A percentile compares a stretch with the other conserved stretches of the same genome.
phyloP scores from a whole-genome alignment of 345 rosid species.

The Sisymbrium irio region DNA sequence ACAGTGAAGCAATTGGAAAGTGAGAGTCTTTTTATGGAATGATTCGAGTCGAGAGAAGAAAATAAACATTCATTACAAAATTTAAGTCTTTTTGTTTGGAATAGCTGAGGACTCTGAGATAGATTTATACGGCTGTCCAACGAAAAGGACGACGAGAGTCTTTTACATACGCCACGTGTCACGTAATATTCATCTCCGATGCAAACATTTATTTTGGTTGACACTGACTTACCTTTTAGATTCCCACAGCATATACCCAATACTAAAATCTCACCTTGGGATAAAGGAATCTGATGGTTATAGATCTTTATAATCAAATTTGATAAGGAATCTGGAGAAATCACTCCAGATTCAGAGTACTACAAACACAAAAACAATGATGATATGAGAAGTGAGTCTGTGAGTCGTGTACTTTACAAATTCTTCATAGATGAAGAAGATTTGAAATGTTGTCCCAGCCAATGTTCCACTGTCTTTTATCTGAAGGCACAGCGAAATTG shows the following conservation, averaged over 20 bases:
- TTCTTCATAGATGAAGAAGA: constrained; percentile 63
- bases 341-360: neutral
- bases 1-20: neutral
- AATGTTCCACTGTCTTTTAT: constrained; percentile 83
- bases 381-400: neutral
- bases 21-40: neutral
- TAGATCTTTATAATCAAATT: neutral
- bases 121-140: constrained; percentile 2
- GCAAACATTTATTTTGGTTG: neutral
- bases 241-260: neutral
- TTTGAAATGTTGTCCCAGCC: constrained; percentile 94
- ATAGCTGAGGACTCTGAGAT: neutral
- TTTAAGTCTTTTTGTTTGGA: neutral
- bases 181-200: neutral
- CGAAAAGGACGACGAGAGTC: neutral
- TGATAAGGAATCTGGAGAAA: neutral
- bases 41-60: neutral
- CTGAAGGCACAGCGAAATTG: constrained; percentile 81
- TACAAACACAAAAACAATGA: neutral
- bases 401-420: constrained; percentile 10
- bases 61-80: neutral
- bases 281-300: neutral
- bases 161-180: neutral
- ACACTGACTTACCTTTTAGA: neutral
- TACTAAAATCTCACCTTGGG: neutral